Evolutionary conservation across 2,329 filamentous ascomycete genomes (phyloP).

Genomic region (Westerdykella sp.): DNA sequence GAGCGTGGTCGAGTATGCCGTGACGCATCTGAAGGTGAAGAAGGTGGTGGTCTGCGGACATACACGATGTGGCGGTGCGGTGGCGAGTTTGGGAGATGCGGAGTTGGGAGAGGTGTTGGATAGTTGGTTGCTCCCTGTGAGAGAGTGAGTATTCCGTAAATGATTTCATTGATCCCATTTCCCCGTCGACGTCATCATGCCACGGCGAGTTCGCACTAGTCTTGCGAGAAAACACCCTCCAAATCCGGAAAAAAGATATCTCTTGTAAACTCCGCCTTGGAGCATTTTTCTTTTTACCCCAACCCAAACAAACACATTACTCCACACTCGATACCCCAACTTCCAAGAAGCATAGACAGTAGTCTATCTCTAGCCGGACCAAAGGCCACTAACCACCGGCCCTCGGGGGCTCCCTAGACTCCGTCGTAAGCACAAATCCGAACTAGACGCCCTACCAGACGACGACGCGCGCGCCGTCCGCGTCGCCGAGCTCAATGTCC

Average conservation of each 20-base stretch:
- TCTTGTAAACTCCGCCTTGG: too few species aligned
- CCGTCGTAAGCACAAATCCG: conserved; percentile 47
- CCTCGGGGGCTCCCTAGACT: conserved; percentile 24
- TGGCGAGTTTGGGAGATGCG: conserved; percentile 50
- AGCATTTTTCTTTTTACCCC: neutral
- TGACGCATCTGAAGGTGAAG: conserved; percentile 62
- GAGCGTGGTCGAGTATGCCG: conserved; percentile 73
- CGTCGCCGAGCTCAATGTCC: conserved; percentile 72
- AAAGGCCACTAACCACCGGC: conserved; percentile 1
- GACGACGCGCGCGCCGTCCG: conserved; percentile 50
- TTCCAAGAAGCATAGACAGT: neutral
- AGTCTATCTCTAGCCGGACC: neutral
- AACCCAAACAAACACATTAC: too few species aligned
- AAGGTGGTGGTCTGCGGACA: conserved; percentile 59
- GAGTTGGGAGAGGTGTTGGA: conserved; percentile 54
- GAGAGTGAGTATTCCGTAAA: conserved; percentile 34
- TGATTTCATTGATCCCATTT: too few species aligned
- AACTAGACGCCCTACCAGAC: conserved; percentile 43
- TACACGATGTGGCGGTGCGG: conserved; percentile 55
- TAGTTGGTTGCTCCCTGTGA: conserved; percentile 55
- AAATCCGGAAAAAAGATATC: too few species aligned
- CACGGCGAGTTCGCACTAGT: neutral
- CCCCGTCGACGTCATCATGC: too few species aligned
- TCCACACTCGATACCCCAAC: neutral
- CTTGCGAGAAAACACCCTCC: neutral